phyloP scores from a whole-genome alignment of 257 asterid species.

The Solanum pimpinellifolium region DNA sequence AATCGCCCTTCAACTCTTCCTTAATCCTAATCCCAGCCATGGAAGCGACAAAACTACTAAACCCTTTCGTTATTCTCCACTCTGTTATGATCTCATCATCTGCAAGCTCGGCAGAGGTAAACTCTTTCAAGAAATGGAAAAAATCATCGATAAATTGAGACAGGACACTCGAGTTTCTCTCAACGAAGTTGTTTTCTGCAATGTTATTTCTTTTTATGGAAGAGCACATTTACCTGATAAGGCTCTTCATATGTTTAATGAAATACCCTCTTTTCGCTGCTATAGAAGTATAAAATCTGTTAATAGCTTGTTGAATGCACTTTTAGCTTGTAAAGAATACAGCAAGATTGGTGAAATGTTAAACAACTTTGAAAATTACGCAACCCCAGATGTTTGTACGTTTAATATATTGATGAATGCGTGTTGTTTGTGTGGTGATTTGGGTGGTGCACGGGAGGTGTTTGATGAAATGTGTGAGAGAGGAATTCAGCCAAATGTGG shows the following conservation, averaged over 20 bases:
- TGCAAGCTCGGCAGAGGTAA: slow-evolving; percentile 69
- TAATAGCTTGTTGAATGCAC: slow-evolving; percentile 46
- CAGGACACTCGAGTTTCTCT: slow-evolving; percentile 39
- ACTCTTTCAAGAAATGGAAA: slow-evolving; percentile 60
- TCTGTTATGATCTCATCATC: slow-evolving; percentile 72
- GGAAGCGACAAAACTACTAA: slow-evolving; percentile 19
- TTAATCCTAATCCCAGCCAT: slow-evolving; percentile 39
- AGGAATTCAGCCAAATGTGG: slow-evolving; percentile 48
- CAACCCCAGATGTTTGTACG: slow-evolving; percentile 49
- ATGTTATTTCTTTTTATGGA: slow-evolving; percentile 44
- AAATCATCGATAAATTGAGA: slow-evolving; percentile 28
- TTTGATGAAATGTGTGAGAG: slow-evolving; percentile 54
- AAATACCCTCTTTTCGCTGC: slow-evolving; percentile 51
- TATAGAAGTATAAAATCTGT: slow-evolving; percentile 48
- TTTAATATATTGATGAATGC: slow-evolving; percentile 50
- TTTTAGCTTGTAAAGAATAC: slow-evolving; percentile 36
- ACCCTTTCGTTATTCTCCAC: slow-evolving; percentile 53
- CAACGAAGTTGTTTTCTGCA: slow-evolving; percentile 55
- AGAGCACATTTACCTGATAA: slow-evolving; percentile 45
- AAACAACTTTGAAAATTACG: slow-evolving; percentile 21
- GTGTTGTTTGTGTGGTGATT: slow-evolving; percentile 22
- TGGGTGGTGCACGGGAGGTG: slow-evolving; percentile 31
- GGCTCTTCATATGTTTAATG: slow-evolving; percentile 45
- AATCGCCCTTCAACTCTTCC: slow-evolving; percentile 61
- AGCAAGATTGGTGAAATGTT: slow-evolving; percentile 33